Percentiles rank a stretch among this genome's conserved stretches.
phyloP scores from a whole-genome alignment of 768 basidiomycete species.

The Russula abietina region DNA sequence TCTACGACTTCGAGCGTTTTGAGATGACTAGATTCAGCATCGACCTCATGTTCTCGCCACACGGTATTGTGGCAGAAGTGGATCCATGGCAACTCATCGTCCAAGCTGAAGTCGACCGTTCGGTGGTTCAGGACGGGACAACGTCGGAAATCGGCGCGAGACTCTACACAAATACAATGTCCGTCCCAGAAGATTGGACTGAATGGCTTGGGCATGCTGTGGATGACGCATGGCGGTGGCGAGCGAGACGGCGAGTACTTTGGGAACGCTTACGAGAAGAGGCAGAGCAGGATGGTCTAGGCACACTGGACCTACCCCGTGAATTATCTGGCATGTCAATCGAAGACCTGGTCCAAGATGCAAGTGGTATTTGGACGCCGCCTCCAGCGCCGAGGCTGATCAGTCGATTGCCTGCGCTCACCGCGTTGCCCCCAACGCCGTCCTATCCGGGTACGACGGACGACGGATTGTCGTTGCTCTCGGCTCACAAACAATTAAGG shows the following conservation, averaged over 20 bases:
- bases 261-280: slow-evolving; percentile 22
- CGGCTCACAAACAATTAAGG: slow-evolving; percentile 19
- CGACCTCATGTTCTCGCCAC: slow-evolving; percentile 20
- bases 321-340: slow-evolving; percentile 19
- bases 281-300: slow-evolving; percentile 19
- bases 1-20: slow-evolving; percentile 22
- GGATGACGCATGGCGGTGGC: slow-evolving; percentile 20
- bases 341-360: slow-evolving; percentile 12
- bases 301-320: slow-evolving; percentile 9
- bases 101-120: slow-evolving; percentile 12
- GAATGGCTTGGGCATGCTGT: slow-evolving; percentile 12
- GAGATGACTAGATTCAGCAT: slow-evolving; percentile 20
- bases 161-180: background rate
- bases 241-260: slow-evolving; percentile 23
- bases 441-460: slow-evolving; percentile 3
- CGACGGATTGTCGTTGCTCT: slow-evolving; percentile 13
- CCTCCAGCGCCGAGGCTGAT: slow-evolving; percentile 20
- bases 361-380: slow-evolving; percentile 8
- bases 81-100: slow-evolving; percentile 20
- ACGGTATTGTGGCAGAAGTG: slow-evolving; percentile 14
- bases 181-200: slow-evolving; percentile 19
- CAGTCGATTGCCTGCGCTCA: slow-evolving; percentile 9
- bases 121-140: background rate
- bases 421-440: slow-evolving; percentile 3
- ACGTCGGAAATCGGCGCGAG: background rate